Percentiles rank a stretch among this genome's conserved stretches.
phyloP scores from a whole-genome alignment of 2,329 filamentous ascomycete species.

The Aphanocladium album region DNA sequence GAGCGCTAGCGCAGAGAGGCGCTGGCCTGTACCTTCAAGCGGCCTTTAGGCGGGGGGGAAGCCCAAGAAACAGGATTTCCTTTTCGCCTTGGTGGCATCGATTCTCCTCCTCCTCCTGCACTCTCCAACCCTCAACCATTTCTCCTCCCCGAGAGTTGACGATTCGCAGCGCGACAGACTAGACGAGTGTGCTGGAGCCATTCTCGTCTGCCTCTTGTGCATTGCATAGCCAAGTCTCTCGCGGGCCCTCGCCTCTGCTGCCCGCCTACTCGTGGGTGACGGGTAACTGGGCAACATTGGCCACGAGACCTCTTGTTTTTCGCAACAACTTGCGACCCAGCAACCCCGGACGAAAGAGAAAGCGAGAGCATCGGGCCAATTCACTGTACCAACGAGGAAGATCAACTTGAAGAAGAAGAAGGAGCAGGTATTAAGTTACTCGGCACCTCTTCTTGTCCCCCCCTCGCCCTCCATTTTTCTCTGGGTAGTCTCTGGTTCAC shows the following conservation, averaged over 20 bases:
- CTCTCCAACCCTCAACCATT: background rate
- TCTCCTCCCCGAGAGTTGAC: background rate
- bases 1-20: too few species aligned
- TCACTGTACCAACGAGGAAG: background rate
- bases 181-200: background rate
- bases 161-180: background rate
- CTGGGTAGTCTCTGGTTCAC: background rate
- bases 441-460: background rate
- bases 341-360: background rate
- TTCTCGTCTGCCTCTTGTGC: constrained; percentile 5
- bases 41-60: too few species aligned
- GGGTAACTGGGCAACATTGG: background rate
- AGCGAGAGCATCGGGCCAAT: background rate
- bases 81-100: background rate
- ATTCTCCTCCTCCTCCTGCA: background rate
- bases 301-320: constrained; percentile 11
- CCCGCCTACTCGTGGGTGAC: background rate
- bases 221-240: background rate
- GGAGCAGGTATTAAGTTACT: constrained; percentile 11
- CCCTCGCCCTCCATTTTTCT: background rate
- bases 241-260: background rate
- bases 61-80: background rate
- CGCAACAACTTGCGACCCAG: background rate
- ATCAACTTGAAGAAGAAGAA: background rate
- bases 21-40: too few species aligned